phyloP scores from a whole-genome alignment of 805 yeast genomes.

The Clavispora vitiphila region DNA sequence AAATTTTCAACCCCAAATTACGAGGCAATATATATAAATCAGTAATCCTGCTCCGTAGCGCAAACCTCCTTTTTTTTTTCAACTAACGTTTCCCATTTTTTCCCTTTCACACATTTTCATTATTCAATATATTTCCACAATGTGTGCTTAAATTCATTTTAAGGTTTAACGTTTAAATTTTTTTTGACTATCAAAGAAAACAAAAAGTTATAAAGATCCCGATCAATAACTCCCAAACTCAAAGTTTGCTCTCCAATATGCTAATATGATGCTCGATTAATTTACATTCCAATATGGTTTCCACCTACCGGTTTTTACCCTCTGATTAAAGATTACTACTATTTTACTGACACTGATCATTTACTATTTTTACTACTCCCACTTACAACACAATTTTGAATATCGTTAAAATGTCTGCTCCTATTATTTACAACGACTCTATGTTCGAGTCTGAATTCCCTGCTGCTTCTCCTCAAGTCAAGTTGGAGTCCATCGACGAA shows the following conservation, averaged over 20 bases:
- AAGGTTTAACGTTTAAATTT: slow-evolving; percentile 17
- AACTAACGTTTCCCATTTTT: slow-evolving; percentile 4
- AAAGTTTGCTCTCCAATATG: slow-evolving; percentile 21
- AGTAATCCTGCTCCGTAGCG: slow-evolving; percentile 1
- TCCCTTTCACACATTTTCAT: slow-evolving; percentile 3
- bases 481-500: slow-evolving; percentile 19
- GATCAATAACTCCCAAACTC: slow-evolving; percentile 23
- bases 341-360: slow-evolving; percentile 4
- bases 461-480: slow-evolving; percentile 11
- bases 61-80: slow-evolving; percentile 1
- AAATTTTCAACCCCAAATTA: slow-evolving; percentile 8
- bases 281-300: slow-evolving; percentile 32
- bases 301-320: slow-evolving; percentile 15
- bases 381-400: slow-evolving; percentile 18
- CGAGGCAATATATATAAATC: slow-evolving; percentile 7
- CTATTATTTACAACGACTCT: slow-evolving; percentile 14
- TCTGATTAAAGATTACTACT: slow-evolving; percentile 3
- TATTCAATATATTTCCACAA: slow-evolving; percentile 13
- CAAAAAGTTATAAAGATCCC: slow-evolving; percentile 15
- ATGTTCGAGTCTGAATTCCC: slow-evolving; percentile 11
- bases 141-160: slow-evolving; percentile 33
- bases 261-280: slow-evolving; percentile 23
- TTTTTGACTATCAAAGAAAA: slow-evolving; percentile 12
- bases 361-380: slow-evolving; percentile 13
- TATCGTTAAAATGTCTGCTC: slow-evolving; percentile 13